Conservation (phyloP, 2,329 filamentous ascomycete species). For the Botrytis pseudocinerea region DNA sequence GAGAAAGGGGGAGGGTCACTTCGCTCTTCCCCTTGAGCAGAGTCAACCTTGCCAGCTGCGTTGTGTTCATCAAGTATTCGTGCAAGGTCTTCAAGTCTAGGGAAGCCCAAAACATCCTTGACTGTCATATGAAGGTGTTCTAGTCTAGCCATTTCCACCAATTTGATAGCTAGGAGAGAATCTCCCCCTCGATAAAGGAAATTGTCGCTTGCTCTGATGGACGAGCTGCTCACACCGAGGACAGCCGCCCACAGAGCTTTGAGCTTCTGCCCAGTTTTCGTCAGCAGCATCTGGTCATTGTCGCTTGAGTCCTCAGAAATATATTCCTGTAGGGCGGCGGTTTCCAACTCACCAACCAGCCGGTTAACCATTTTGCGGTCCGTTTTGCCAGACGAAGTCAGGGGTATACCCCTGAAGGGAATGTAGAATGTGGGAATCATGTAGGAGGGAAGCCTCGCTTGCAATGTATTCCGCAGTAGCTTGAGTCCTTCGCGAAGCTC, state of each 20-base stretch:
- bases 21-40: neutral
- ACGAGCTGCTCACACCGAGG: neutral
- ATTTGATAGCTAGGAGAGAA: neutral
- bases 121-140: neutral
- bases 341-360: too few relatives aligned
- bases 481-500: too few relatives aligned
- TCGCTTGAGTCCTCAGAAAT: too few relatives aligned
- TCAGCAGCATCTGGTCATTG: too few relatives aligned
- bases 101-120: conserved; percentile 4
- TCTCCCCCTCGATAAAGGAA: conserved; percentile 9
- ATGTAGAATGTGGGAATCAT: too few relatives aligned
- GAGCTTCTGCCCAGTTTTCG: neutral
- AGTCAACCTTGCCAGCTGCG: neutral
- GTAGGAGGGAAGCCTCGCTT: too few relatives aligned
- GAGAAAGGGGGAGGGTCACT: neutral
- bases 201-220: neutral
- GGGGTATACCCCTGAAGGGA: too few relatives aligned
- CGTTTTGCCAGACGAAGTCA: too few relatives aligned
- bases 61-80: too few relatives aligned
- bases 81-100: conserved; percentile 5
- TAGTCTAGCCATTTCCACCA: neutral
- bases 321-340: too few relatives aligned
- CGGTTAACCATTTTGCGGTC: too few relatives aligned
- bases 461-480: too few relatives aligned
- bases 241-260: neutral